Evolutionary conservation across 768 basidiomycete genomes (phyloP), one percentile per base, ranked within the genome.

Genomic region (Naganishia vishniacii): DNA sequence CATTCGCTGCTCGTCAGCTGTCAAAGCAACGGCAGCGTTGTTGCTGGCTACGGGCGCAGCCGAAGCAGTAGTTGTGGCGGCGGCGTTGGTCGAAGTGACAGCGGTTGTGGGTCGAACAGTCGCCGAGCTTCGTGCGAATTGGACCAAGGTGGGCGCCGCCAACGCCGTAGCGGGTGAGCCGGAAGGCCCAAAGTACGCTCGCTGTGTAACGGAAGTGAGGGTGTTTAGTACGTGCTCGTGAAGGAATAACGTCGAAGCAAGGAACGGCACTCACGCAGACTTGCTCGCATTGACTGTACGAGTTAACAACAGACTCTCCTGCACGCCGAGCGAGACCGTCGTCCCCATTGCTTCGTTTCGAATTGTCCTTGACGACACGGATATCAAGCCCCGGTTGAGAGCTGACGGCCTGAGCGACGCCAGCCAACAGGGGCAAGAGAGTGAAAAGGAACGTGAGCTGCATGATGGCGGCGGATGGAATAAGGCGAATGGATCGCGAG

Each of bases 401-500:
- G 13, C 20, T 18, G 42, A 15, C 37, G 26, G 53, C 53, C 40
- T 56, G 53, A 40, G 53, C 53, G n/a, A 41, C 53, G 31, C 53
- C 20, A 25, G 53, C 53, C 53, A 56, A 25, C 53, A 56, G 40
- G 37, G 53, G 53, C 53, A 56, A 16, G 25, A 56, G 34, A 34
- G 53, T 34, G 53, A 56, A 56, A 56, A 56, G 53, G 53, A 56
- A 56, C 23, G 53, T 40, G 34, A 56, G n/a, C 40, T 56, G 53
- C 53, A 56, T 56, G 28, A n/a, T 40, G 9, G 32, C 4, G 20
- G 32, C 23, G 18, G 49, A 34, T 18, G 20, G 31, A 34, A 44
- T 44, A 15, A 20, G 13, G 42, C 5, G 5, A 44, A 20, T 8
- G 37, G 37, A 8, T 40, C 9, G 37, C 37, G 49, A 20, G 28